Evolutionary conservation across 2,329 filamentous ascomycete genomes (phyloP), one percentile per base, ranked within the genome.

Genomic region (Teratosphaeria pseudoeucalypti): DNA sequence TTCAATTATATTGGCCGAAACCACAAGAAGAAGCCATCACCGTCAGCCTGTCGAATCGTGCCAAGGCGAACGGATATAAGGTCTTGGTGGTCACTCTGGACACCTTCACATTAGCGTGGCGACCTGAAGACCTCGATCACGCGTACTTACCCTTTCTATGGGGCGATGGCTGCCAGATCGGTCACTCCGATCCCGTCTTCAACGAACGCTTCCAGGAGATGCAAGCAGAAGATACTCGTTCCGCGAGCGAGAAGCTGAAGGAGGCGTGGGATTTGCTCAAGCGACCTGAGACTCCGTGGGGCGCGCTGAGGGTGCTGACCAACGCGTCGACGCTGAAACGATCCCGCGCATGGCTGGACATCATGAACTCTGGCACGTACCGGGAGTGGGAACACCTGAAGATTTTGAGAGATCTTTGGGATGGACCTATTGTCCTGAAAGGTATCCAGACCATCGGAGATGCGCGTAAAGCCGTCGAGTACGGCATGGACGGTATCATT

Each of bases 1-100:
- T 81, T 70, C 88, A 91, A 68, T 79, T 91, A 0, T 91, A 91
- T 74, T 90, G 86, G 85, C 87, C 87, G 0, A 75, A 78, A 78
- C 85, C 85, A 0, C 73, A 78, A 26, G 81, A 82, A 58, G 80
- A 89, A 57, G 81, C 85, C 2, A 76, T 90, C 59, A 89, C 87
- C 0, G 74, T 79, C 0, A 87, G 82, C 1, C 73, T 90, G 14
- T 76, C 90, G 5, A 69, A 72, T 1, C 79, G 86, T 0, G 88
- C 86, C 0, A 83, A 83, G 67, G 76, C 73, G 0, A 79, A 75
- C 34, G 87, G 86, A 0, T 90, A 80, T 72, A 78, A 77, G 32
- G 85, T 83, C 0, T 76, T 90, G 0, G 81, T 90, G 7, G 84
- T 90, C 0, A 90, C 88, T 0, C 76, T 90, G 0, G 88, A 90